Conservation (phyloP, 768 basidiomycete genomes). For the Phylloporus arenicola region DNA sequence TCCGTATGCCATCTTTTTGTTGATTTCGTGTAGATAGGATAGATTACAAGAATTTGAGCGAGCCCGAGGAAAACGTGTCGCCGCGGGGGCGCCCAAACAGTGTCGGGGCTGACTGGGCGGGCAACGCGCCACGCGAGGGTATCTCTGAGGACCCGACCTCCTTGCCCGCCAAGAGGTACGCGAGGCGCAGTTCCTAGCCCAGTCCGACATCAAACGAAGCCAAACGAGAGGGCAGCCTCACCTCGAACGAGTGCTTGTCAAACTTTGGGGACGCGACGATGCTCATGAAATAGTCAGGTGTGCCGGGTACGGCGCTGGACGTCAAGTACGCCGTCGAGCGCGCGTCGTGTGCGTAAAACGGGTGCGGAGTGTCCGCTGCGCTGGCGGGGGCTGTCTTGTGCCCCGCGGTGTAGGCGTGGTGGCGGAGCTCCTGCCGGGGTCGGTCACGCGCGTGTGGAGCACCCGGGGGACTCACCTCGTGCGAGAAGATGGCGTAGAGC, state of each 20-base stretch:
- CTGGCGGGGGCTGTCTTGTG: conserved; percentile 20
- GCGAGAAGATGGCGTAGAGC: conserved; percentile 33
- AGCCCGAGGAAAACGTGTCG: conserved; percentile 27
- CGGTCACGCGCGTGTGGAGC: no score
- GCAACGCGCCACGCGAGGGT: conserved; percentile 20
- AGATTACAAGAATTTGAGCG: conserved; percentile 14
- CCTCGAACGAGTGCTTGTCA: conserved; percentile 47
- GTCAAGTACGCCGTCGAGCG: conserved; percentile 20
- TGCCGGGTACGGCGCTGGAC: conserved; percentile 1
- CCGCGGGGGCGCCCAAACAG: conserved; percentile 29
- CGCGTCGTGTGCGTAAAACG: conserved; percentile 25
- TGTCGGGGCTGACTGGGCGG: conserved; percentile 20
- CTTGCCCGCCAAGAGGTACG: conserved; percentile 36
- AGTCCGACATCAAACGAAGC: not conserved
- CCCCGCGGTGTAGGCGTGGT: conserved; percentile 37
- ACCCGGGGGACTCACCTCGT: conserved; percentile 35
- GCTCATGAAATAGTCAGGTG: conserved; percentile 32
- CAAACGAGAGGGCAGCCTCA: conserved; percentile 11
- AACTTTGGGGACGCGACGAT: conserved; percentile 36
- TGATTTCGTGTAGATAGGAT: not conserved
- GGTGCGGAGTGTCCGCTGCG: conserved; percentile 4
- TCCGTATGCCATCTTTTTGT: not conserved
- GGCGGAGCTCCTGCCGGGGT: conserved; percentile 38
- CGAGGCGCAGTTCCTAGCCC: conserved; percentile 48
- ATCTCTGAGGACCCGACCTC: conserved; percentile 42